Conservation (phyloP, 148 eudicot genomes). For the Nepenthes mirabilis region DNA sequence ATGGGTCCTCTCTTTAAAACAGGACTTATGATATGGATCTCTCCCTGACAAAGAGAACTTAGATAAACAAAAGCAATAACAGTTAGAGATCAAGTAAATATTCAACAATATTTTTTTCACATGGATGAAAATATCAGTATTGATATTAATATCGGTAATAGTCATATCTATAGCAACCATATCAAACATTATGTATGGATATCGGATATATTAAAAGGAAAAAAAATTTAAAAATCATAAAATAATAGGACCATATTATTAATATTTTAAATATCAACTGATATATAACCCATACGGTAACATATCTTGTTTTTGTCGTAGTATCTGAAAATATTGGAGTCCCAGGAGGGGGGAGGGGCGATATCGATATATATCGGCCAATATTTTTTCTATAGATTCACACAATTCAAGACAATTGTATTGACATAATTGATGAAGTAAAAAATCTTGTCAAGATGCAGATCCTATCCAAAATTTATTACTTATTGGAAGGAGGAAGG, state of each 20-base stretch:
- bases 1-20: conserved; percentile 81
- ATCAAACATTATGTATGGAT: no score
- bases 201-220: no score
- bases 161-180: no score
- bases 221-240: no score
- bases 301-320: conserved; percentile 5
- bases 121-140: no score
- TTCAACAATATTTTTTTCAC: no score
- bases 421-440: background rate
- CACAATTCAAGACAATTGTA: background rate
- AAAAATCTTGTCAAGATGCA: background rate
- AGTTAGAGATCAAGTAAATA: background rate
- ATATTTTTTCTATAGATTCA: no score
- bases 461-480: background rate
- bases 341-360: no score
- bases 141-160: no score
- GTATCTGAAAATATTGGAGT: background rate
- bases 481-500: background rate
- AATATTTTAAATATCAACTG: no score
- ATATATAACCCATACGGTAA: conserved; percentile 10
- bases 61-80: conserved; percentile 42
- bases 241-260: no score
- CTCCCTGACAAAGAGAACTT: conserved; percentile 95
- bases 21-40: conserved; percentile 83
- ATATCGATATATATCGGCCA: no score